phyloP scores from a whole-genome alignment of 31 red algal genomes.

The Bonnemaisonia californica region DNA sequence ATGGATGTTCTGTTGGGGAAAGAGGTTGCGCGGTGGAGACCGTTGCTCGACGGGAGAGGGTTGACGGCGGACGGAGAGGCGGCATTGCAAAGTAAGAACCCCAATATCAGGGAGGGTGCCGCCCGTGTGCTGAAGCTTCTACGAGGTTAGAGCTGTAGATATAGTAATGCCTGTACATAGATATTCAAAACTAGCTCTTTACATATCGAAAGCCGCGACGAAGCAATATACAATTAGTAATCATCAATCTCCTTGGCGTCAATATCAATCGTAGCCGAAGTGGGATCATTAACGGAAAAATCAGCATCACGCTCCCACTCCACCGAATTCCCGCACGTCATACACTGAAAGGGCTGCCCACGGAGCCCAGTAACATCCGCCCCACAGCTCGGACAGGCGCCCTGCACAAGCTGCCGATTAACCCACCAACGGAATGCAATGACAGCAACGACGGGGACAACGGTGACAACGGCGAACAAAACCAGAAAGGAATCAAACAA shows the following conservation, averaged over 20 bases:
- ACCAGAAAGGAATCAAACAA: constrained; percentile 91
- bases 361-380: constrained; percentile 72
- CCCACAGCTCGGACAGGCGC: constrained; percentile 74
- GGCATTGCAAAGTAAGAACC: constrained; percentile 34
- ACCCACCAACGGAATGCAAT: constrained; percentile 91
- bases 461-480: constrained; percentile 72
- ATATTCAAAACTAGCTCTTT: neutral
- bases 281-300: constrained; percentile 81
- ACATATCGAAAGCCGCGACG: neutral
- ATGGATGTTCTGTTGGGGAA: constrained; percentile 31
- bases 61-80: constrained; percentile 2
- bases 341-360: constrained; percentile 72
- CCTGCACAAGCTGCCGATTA: constrained; percentile 68
- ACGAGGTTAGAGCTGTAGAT: neutral
- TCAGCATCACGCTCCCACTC: constrained; percentile 41
- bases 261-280: constrained; percentile 83
- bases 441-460: constrained; percentile 77
- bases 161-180: neutral
- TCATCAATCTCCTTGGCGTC: constrained; percentile 78
- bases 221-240: neutral
- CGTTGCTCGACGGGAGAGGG: constrained; percentile 4
- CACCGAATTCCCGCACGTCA: constrained; percentile 70
- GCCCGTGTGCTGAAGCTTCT: constrained; percentile 40
- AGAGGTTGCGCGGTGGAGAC: constrained; percentile 18
- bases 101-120: constrained; percentile 57